These are phyloP conservation scores for Fusarium chlamydosporum DNA, from an alignment of 2,329 filamentous ascomycete genomes.

Conservation along the genomic window DNA sequence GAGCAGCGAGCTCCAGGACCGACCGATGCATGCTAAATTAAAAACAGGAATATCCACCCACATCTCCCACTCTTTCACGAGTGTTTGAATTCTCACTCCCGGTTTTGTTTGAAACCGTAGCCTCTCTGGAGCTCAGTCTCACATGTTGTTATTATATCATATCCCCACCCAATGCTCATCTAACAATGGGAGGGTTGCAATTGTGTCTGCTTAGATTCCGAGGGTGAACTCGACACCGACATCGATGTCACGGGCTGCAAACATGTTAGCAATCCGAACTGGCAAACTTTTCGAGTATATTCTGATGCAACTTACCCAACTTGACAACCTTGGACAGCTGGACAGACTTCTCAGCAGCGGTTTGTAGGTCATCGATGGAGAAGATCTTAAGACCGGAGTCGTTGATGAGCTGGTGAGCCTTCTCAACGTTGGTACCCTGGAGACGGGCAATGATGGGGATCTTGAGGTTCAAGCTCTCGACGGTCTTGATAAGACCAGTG, in stretches of 20 bases:
- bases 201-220: conserved; percentile 79
- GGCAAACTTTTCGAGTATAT: background rate
- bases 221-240: conserved; percentile 96
- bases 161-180: conserved; percentile 38
- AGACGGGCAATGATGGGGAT: conserved; percentile 97
- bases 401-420: conserved; percentile 92
- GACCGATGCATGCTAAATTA: conserved; percentile 51
- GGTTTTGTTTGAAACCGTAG: conserved; percentile 34
- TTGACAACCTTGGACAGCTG: conserved; percentile 99
- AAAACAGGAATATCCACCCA: conserved; percentile 48
- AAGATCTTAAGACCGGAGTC: conserved; percentile 99
- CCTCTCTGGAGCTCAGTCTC: conserved; percentile 41
- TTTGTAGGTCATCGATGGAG: conserved; percentile 98
- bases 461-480: conserved; percentile 93
- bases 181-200: conserved; percentile 18
- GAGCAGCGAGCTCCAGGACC: conserved; percentile 43
- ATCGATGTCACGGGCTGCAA: conserved; percentile 89
- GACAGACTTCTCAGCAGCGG: conserved; percentile 95
- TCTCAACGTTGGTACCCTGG: conserved; percentile 98
- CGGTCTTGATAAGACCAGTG: conserved; percentile 94
- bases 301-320: conserved; percentile 76
- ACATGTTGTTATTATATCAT: conserved; percentile 51
- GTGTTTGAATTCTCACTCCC: conserved; percentile 31
- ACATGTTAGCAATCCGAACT: conserved; percentile 39
- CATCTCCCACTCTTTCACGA: conserved; percentile 39